Percentiles rank a stretch among this genome's conserved stretches.
These are phyloP conservation scores for Pythium monospermum DNA, from an alignment of 352 stramenopile genomes.

Conservation along the genomic window DNA sequence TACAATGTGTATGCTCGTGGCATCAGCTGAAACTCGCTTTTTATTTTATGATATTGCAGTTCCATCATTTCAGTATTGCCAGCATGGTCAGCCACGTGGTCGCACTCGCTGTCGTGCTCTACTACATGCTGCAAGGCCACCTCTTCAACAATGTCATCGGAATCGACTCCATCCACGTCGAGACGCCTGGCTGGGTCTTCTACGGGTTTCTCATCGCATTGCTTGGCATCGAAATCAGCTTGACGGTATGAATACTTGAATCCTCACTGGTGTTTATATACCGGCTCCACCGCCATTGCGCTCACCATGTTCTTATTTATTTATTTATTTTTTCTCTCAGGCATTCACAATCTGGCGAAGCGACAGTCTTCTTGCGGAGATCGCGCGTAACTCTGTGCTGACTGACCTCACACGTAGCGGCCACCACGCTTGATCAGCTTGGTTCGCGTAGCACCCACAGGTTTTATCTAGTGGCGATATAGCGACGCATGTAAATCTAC, in stretches of 20 bases:
- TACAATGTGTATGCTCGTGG: not conserved
- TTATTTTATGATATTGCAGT: no score
- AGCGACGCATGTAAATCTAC: not conserved
- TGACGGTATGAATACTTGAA: constrained; percentile 34
- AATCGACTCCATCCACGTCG: constrained; percentile 14
- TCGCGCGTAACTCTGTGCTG: constrained; percentile 68
- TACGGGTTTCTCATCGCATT: constrained; percentile 66
- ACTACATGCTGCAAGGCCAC: constrained; percentile 52
- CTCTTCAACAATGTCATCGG: constrained; percentile 52
- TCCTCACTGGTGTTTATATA: no score
- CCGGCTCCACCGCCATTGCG: no score
- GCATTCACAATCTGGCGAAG: constrained; percentile 45
- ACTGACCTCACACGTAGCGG: constrained; percentile 31
- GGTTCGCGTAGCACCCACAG: no score
- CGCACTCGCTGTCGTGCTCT: constrained; percentile 48
- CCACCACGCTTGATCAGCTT: constrained; percentile 23
- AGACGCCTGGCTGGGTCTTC: constrained; percentile 35
- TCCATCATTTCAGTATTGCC: constrained; percentile 44
- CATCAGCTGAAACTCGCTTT: not conserved
- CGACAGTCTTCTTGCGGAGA: constrained; percentile 61
- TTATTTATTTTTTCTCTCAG: constrained; percentile 20
- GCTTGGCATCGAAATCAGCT: constrained; percentile 40
- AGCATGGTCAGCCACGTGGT: constrained; percentile 57
- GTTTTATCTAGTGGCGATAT: no score
- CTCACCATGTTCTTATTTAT: not conserved